Evolutionary conservation across 2,329 filamentous ascomycete species (phyloP), one percentile per base, ranked within the genome.

Genomic region (Penicillium freii): DNA sequence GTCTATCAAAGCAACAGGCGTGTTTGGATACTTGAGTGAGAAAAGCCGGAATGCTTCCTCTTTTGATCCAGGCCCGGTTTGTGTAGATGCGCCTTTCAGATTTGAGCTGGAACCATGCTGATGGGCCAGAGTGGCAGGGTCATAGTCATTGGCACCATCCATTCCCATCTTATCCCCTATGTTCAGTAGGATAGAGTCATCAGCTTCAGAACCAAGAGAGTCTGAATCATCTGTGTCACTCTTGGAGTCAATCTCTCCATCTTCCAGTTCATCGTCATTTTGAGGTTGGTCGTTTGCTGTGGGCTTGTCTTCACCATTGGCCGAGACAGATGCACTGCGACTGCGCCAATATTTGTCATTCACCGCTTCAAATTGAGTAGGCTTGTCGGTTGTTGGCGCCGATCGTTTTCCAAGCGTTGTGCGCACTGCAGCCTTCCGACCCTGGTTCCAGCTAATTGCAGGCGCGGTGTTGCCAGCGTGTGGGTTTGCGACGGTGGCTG

Each of bases 361-460:
- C 33, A 76, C 70, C 6, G 69, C 64, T 38, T 75, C 67, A 52
- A 75, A 71, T 48, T 70, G 62, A 27, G 13, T 31, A 15, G 48
- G 31, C 2, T 66, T 61, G 19, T 61, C 54, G 9, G 59, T 59
- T 19, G 55, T 60, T n/a, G 58, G 58, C 2, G 63, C 55, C 15
- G 60, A 62, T 34, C 69, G 66, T 53, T 66, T 67, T 29, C 73
- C 69, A 51, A 80, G 73, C 1, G 74, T 74, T 17, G 76, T 81
- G 39, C 78, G 70, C 45, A 80, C 71, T 9, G 72, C 70, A 43
- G 69, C 69, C 47, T 75, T 76, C 25, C 72, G 74, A 21, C 73
- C 73, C 56, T 76, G 71, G 50, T 81, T 80, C 78, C 78, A 80
- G 54, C 72, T 77, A n/a, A 72, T 69, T 1, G 69, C 67, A 10